Conservation (phyloP, 2,329 filamentous ascomycete species). For the Leptographium lundbergii region DNA sequence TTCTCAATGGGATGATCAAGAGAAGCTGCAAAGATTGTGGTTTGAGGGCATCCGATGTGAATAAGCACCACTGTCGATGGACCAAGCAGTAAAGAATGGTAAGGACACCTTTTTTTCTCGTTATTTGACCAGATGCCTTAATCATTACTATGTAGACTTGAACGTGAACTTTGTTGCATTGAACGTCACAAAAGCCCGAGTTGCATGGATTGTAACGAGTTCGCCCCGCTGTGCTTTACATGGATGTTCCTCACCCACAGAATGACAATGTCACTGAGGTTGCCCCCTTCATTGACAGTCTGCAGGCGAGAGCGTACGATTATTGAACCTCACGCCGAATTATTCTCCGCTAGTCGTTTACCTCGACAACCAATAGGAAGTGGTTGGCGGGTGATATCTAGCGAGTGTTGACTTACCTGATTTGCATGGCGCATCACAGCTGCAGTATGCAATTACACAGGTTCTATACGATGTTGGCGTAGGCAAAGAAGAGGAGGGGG, state of each 20-base stretch:
- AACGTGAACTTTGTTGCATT: slow-evolving; percentile 48
- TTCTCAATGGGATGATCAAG: neutral
- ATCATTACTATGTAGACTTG: slow-evolving; percentile 8
- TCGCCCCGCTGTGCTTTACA: neutral
- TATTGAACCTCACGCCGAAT: slow-evolving; percentile 37
- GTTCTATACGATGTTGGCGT: neutral
- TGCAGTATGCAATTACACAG: neutral
- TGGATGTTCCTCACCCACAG: slow-evolving; percentile 74
- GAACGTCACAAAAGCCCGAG: slow-evolving; percentile 13
- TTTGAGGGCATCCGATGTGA: neutral
- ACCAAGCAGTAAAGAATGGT: neutral
- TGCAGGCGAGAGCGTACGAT: slow-evolving; percentile 60
- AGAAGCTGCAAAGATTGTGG: neutral
- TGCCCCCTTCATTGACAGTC: slow-evolving; percentile 53
- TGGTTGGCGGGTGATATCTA: slow-evolving; percentile 83
- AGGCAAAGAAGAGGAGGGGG: neutral
- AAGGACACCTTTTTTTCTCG: neutral
- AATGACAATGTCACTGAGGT: slow-evolving; percentile 55
- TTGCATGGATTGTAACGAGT: too few species aligned
- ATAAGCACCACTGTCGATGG: neutral
- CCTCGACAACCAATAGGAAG: slow-evolving; percentile 63
- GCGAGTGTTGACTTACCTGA: slow-evolving; percentile 32
- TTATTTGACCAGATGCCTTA: slow-evolving; percentile 4
- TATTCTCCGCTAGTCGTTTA: slow-evolving; percentile 88
- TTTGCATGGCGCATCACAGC: neutral